phyloP scores from a whole-genome alignment of 2,329 filamentous ascomycete species.

The Cladobotryum mycophilum region DNA sequence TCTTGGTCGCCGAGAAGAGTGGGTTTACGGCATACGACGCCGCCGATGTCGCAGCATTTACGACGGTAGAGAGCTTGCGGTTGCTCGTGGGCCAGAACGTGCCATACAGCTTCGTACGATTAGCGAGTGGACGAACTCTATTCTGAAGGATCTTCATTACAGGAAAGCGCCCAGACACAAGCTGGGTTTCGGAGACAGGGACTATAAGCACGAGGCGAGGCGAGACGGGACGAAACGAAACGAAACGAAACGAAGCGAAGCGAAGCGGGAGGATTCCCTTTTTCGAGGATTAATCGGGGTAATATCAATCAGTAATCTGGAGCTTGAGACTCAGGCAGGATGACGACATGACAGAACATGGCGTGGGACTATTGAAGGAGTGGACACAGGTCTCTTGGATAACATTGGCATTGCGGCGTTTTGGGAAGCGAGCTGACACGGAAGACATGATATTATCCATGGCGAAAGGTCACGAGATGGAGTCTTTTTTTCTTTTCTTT shows the following conservation, averaged over 20 bases:
- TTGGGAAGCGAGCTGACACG: slow-evolving; percentile 6
- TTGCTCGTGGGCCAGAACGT: slow-evolving; percentile 80
- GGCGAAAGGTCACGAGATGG: too few relatives aligned
- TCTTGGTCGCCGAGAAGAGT: slow-evolving; percentile 62
- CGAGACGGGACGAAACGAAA: background rate
- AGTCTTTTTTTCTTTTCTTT: too few relatives aligned
- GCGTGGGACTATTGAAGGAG: background rate
- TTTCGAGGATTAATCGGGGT: background rate
- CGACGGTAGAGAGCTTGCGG: slow-evolving; percentile 73
- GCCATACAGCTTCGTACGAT: slow-evolving; percentile 76
- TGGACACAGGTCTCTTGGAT: background rate
- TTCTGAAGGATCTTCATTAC: slow-evolving; percentile 28
- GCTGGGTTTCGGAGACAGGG: too few relatives aligned
- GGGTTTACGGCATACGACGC: slow-evolving; percentile 77
- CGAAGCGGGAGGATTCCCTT: background rate
- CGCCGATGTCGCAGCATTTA: slow-evolving; percentile 76
- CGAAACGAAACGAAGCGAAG: too few relatives aligned
- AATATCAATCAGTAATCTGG: background rate
- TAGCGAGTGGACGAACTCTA: slow-evolving; percentile 53
- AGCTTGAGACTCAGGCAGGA: too few relatives aligned
- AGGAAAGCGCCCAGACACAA: background rate
- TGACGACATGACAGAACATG: too few relatives aligned
- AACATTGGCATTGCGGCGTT: slow-evolving; percentile 7
- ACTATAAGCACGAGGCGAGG: background rate
- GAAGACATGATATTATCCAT: background rate